Percentiles rank a stretch among this genome's conserved stretches.
phyloP scores from a whole-genome alignment of 768 basidiomycete genomes.

The Leccinum ochraceum region DNA sequence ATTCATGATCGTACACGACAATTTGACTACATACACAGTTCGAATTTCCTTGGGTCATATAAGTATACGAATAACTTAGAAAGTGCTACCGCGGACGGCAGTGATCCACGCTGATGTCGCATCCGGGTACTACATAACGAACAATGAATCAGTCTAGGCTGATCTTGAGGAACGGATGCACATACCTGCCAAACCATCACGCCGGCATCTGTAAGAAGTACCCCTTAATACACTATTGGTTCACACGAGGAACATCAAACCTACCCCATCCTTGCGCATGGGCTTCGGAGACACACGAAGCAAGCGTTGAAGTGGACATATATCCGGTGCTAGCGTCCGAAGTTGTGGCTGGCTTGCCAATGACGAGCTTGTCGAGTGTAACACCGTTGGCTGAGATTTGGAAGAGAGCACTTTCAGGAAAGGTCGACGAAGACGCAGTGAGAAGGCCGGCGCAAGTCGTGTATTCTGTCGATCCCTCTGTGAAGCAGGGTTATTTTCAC shows the following conservation, averaged over 20 bases:
- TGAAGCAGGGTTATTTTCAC: not conserved
- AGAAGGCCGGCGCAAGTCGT: constrained; percentile 40
- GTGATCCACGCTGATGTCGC: constrained; percentile 39
- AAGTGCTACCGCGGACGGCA: constrained; percentile 13
- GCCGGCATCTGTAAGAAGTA: constrained; percentile 34
- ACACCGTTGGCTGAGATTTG: constrained; percentile 56
- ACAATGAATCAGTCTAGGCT: not conserved
- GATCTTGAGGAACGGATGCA: not conserved
- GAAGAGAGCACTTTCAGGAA: constrained; percentile 45
- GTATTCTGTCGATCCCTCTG: constrained; percentile 41
- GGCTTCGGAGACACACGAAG: constrained; percentile 60
- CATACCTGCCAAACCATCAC: constrained; percentile 42
- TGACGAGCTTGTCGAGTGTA: constrained; percentile 64
- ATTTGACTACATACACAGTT: not conserved
- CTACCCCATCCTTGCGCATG: constrained; percentile 14
- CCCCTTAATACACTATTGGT: not conserved
- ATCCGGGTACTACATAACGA: constrained; percentile 10
- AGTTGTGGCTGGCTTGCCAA: constrained; percentile 65
- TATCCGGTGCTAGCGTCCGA: constrained; percentile 55
- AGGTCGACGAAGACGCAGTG: constrained; percentile 39
- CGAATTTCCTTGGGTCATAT: not conserved
- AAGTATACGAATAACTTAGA: not conserved
- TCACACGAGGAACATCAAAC: not conserved
- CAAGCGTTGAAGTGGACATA: constrained; percentile 56
- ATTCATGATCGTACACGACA: not conserved